Conservation (phyloP, 306 rosid genomes). For the Fagus crenata region DNA sequence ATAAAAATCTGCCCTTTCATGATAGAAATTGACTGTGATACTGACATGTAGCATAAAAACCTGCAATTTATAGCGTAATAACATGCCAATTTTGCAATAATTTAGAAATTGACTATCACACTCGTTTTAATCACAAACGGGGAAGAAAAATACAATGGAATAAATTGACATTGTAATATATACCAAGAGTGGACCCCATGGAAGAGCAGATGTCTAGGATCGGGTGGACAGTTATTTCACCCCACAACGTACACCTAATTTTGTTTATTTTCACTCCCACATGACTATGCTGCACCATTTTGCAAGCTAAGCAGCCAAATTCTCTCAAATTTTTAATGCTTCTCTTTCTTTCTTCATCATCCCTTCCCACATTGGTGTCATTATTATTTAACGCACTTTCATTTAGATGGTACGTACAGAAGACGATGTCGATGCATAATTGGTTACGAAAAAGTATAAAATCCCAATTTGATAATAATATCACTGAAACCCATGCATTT, state of each 20-base stretch:
- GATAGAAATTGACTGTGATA: too few relatives aligned
- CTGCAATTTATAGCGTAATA: too few relatives aligned
- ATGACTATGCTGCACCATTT: slow-evolving; percentile 49
- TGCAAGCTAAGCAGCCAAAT: slow-evolving; percentile 42
- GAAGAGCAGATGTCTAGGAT: slow-evolving; percentile 67
- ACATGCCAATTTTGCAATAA: background rate
- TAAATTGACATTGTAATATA: slow-evolving; percentile 9
- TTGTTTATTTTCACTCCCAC: slow-evolving; percentile 53
- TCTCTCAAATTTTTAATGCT: background rate
- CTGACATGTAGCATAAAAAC: too few relatives aligned
- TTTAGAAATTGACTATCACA: slow-evolving; percentile 16
- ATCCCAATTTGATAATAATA: slow-evolving; percentile 1
- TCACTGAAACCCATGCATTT: slow-evolving; percentile 65
- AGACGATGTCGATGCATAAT: slow-evolving; percentile 34
- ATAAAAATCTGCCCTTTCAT: too few relatives aligned
- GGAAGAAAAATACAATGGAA: background rate
- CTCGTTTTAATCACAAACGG: background rate
- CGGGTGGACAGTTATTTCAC: slow-evolving; percentile 68
- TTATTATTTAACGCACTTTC: slow-evolving; percentile 44
- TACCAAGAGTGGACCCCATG: slow-evolving; percentile 53
- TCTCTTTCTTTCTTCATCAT: background rate
- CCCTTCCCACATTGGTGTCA: slow-evolving; percentile 38
- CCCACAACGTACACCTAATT: slow-evolving; percentile 50
- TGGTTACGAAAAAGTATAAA: slow-evolving; percentile 14
- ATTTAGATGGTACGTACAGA: slow-evolving; percentile 45